phyloP scores from a whole-genome alignment of 1,284 basidiomycete genomes.

The Melampsora americana region DNA sequence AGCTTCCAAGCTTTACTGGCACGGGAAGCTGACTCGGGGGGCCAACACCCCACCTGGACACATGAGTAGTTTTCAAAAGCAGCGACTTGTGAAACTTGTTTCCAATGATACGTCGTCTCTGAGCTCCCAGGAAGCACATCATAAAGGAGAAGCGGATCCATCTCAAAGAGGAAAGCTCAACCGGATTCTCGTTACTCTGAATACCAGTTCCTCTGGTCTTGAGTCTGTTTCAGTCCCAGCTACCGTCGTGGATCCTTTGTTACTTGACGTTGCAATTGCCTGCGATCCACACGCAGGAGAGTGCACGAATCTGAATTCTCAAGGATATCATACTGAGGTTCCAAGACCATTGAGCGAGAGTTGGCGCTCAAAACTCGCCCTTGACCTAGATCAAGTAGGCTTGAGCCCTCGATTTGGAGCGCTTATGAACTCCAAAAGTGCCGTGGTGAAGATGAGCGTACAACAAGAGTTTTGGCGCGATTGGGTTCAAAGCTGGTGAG shows the following conservation, averaged over 20 bases:
- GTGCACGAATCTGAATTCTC: constrained; percentile 59
- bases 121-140: constrained; percentile 19
- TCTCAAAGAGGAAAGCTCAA: constrained; percentile 63
- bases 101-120: constrained; percentile 46
- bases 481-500: constrained; percentile 77
- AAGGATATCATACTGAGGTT: constrained; percentile 51
- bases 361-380: constrained; percentile 86
- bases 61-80: constrained; percentile 77
- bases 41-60: constrained; percentile 82
- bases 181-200: constrained; percentile 63
- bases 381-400: constrained; percentile 91
- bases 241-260: constrained; percentile 67
- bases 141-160: constrained; percentile 39
- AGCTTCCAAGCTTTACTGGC: constrained; percentile 70
- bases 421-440: constrained; percentile 78
- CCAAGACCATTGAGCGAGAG: constrained; percentile 75
- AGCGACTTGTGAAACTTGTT: constrained; percentile 61
- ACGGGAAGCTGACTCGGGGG: constrained; percentile 87
- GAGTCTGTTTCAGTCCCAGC: constrained; percentile 56
- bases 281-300: constrained; percentile 65
- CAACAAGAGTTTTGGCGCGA: constrained; percentile 84
- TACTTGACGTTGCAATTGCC: constrained; percentile 79
- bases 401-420: constrained; percentile 85
- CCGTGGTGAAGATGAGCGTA: constrained; percentile 80
- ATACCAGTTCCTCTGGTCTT: constrained; percentile 48